phyloP scores from a whole-genome alignment of 2,329 filamentous ascomycete species.

The Conoideocrella luteorostrata region DNA sequence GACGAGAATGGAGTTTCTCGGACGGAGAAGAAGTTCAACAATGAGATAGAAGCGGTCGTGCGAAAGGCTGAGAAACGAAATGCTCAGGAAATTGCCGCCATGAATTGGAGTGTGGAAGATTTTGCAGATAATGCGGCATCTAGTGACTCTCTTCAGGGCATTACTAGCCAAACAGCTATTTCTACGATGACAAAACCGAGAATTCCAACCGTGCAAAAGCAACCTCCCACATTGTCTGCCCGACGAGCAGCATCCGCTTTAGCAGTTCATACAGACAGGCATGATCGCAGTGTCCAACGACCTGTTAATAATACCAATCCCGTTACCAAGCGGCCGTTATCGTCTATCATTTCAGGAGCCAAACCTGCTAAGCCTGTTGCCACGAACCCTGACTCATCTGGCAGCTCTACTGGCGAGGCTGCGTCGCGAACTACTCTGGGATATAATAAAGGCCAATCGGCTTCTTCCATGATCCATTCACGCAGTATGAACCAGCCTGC shows the following conservation, averaged over 20 bases:
- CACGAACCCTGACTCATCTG: conserved; percentile 43
- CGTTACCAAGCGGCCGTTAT: conserved; percentile 19
- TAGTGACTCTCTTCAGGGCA: too few relatives aligned
- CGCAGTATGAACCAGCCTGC: conserved; percentile 12
- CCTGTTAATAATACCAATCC: neutral
- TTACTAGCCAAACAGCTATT: neutral
- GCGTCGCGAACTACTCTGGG: conserved; percentile 78
- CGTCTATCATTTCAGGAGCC: conserved; percentile 23
- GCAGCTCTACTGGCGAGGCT: conserved; percentile 55
- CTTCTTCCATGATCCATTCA: conserved; percentile 38
- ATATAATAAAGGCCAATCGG: conserved; percentile 69
- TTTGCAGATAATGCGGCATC: conserved; percentile 37
- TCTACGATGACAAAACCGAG: neutral
- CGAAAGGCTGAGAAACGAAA: conserved; percentile 61
- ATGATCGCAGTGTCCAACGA: neutral
- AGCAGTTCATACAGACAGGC: conserved; percentile 29
- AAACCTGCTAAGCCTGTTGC: conserved; percentile 33
- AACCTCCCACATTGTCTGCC: conserved; percentile 30
- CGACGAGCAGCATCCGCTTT: conserved; percentile 49
- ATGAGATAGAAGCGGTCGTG: conserved; percentile 42
- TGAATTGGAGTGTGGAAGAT: conserved; percentile 55
- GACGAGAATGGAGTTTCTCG: conserved; percentile 62
- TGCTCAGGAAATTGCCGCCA: conserved; percentile 55
- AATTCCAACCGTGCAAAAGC: conserved; percentile 12
- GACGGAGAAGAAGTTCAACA: conserved; percentile 54